Evolutionary conservation across 352 stramenopile genomes (phyloP).

Genomic region (Peronosclerospora sorghi): DNA sequence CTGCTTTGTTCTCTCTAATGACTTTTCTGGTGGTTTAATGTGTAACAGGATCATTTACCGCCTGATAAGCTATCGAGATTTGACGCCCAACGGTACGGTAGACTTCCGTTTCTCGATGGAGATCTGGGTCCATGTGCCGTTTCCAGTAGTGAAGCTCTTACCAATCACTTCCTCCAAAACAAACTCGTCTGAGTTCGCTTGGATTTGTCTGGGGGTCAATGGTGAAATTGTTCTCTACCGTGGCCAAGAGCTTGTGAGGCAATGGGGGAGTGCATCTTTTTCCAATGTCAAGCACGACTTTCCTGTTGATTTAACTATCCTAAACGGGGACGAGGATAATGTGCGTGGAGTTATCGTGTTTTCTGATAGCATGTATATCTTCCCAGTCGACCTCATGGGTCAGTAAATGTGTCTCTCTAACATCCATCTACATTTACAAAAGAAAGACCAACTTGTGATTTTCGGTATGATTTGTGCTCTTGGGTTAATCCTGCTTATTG

Average conservation of each 20-base stretch:
- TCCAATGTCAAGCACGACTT: constrained; percentile 4
- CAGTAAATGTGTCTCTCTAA: neutral
- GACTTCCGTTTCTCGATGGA: constrained; percentile 26
- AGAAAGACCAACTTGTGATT: constrained; percentile 1
- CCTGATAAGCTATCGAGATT: constrained; percentile 20
- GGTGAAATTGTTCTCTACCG: constrained; percentile 31
- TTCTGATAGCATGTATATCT: constrained; percentile 18
- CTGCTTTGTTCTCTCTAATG: neutral
- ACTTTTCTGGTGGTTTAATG: neutral
- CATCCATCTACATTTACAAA: neutral
- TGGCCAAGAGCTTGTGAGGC: constrained; percentile 19
- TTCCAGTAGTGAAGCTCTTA: constrained; percentile 33
- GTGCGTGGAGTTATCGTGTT: constrained; percentile 20
- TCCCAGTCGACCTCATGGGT: constrained; percentile 10
- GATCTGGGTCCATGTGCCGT: constrained; percentile 25
- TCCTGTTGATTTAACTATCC: constrained; percentile 23
- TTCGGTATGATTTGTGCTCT: neutral
- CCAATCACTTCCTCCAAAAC: constrained; percentile 3
- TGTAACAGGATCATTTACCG: constrained; percentile 31
- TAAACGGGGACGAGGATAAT: neutral
- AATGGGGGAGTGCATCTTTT: constrained; percentile 13
- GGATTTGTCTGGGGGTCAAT: constrained; percentile 27
- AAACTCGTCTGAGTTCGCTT: constrained; percentile 12
- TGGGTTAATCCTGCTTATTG: neutral
- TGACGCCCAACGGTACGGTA: constrained; percentile 11